Base-by-base conservation (phyloP, 2,329 filamentous ascomycete species). In the Penicillium sp. region DNA sequence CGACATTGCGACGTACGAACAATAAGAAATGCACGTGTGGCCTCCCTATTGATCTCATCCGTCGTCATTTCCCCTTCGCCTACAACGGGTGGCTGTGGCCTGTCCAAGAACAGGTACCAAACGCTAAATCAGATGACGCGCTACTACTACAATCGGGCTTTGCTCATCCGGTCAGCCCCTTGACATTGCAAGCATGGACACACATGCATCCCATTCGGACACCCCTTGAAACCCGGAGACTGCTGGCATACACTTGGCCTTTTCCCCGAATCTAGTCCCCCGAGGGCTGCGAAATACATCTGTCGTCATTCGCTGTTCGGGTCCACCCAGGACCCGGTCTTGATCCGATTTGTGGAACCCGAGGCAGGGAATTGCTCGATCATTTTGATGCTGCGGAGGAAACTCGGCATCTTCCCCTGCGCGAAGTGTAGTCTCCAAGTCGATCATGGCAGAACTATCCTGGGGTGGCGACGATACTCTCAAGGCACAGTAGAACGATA, bases 231-330 rank as follows among this genome's bases (percentile, higher is more conserved):
- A 62, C 55, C 55, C 53, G 56, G 61, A 63, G 42, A 13, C 22
- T 19, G 19, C 22, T 19, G 19, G 22, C 14, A 25, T 48, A 57
- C 43, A 62, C 10, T 40, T 53, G 55, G 52, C 55, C 43, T 53
- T 52, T 57, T 52, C 58, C 51, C 51, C 33, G 8, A 52, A 26
- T 7, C 51, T 45, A 62, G 56, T 61, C 61, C 64, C 64, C 64
- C 60, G 43, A 40, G 63, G 62, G 62, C 64, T 69, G 61, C 60
- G 64, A 69, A 69, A 69, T 69, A 49, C 33, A 37, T 40, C 28
- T 35, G 16, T 43, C 57, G 33, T 65, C 26, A 69, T 69, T 69
- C 67, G 67, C 54, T 57, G 55, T 25, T 45, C 48, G 8, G 45
- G 46, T 30, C 30, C 48, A 35, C 51, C 33, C 33, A 33, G 38